These are phyloP conservation scores for Omphalea diandra DNA, from an alignment of 441 rosid genomes.

Conservation along the genomic window DNA sequence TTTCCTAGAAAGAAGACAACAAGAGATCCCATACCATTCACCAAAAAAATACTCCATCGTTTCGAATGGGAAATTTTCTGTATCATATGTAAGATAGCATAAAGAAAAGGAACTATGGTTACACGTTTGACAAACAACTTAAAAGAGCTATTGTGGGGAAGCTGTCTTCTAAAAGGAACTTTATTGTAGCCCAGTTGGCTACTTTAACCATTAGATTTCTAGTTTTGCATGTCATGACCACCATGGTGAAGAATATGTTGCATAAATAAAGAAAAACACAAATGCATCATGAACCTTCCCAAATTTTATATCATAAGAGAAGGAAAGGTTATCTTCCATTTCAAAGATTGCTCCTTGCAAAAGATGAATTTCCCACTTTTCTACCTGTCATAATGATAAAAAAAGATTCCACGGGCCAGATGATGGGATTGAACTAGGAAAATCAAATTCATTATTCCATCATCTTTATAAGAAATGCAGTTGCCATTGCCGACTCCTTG, in stretches of 20 bases:
- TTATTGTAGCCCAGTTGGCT: conserved; percentile 7
- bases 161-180: conserved; percentile 19
- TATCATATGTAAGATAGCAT: conserved; percentile 14
- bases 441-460: conserved; percentile 37
- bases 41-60: conserved; percentile 1
- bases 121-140: conserved; percentile 20
- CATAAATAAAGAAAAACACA: neutral
- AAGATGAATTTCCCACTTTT: neutral
- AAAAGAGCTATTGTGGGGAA: conserved; percentile 16
- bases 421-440: neutral
- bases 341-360: neutral
- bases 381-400: conserved; percentile 8
- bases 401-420: neutral
- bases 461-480: conserved; percentile 78
- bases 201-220: conserved; percentile 25
- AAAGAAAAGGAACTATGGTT: neutral
- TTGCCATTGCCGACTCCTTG: conserved; percentile 77
- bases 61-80: conserved; percentile 18
- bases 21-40: neutral
- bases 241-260: conserved; percentile 4
- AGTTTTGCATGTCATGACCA: conserved; percentile 25
- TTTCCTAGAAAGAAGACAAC: conserved; percentile 21
- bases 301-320: conserved; percentile 14
- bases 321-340: conserved; percentile 1
- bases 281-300: conserved; percentile 7